A percentile compares a stretch with the other conserved stretches of the same genome.
Evolutionary conservation across 352 stramenopile species (phyloP).

Genomic region (Globisporangium parvum): DNA sequence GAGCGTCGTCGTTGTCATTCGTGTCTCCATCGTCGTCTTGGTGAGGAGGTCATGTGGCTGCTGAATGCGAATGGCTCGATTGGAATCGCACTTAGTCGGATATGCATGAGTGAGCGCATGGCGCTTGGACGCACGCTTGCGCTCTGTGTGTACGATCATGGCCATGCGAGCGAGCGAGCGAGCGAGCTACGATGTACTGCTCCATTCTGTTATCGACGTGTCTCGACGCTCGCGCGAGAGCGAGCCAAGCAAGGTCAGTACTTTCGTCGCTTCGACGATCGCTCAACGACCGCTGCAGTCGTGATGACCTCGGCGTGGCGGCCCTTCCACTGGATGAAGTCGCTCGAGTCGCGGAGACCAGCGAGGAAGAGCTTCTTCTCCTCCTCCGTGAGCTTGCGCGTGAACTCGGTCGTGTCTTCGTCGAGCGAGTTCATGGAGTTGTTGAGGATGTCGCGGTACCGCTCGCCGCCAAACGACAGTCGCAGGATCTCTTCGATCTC

Average conservation of each 20-base stretch:
- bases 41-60: no score
- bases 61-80: no score
- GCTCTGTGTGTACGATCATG: not conserved
- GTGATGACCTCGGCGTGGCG: constrained; percentile 62
- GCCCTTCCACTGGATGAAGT: constrained; percentile 77
- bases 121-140: no score
- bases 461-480: constrained; percentile 66
- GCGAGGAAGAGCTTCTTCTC: constrained; percentile 52
- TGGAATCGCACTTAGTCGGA: no score
- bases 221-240: no score
- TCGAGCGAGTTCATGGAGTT: constrained; percentile 80
- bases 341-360: constrained; percentile 52
- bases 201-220: no score
- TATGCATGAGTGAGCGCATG: no score
- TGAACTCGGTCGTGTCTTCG: constrained; percentile 45
- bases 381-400: constrained; percentile 14
- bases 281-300: constrained; percentile 45
- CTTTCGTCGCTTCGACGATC: constrained; percentile 58
- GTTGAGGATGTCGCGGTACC: constrained; percentile 73
- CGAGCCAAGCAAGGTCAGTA: constrained; percentile 8
- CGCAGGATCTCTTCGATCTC: constrained; percentile 80
- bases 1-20: constrained; percentile 19
- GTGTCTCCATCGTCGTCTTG: no score
- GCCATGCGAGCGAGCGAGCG: not conserved
- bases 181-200: not conserved